Base-by-base conservation (phyloP, 345 rosid species). In the Cochlearia excelsa region DNA sequence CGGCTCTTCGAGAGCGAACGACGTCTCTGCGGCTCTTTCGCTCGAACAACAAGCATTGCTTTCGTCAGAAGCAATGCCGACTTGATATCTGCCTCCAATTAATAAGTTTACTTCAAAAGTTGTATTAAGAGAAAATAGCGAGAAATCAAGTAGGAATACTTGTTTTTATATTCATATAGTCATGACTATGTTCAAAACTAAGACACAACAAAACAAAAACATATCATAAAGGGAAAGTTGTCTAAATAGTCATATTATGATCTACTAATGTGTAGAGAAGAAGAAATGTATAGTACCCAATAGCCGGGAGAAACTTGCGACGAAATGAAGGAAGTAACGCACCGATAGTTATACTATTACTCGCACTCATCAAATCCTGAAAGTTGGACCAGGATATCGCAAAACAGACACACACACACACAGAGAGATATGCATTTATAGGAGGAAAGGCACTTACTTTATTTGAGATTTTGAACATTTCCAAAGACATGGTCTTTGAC, bases 381-480 rank as follows among this genome's bases (percentile, higher is more conserved):
- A 46, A 64, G 42, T 57, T 56, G 4, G 35, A 48, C 35, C 23
- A 41, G 1, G 35, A 57, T 51, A 26, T 30, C 48, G 39, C 38
- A 46, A 29, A 35, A 34, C 29, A 29, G 35, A 63, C 4, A 50
- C 33, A 52, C 41, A 51, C 3, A 50, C 4, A 40, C 23, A 59
- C 27, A 1, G 45, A 46, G 37, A 39, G 33, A 43, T 16, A 51
- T 29, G 47, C 9, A 27, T 81, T 80, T 54, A 65, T 75, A 50
- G 76, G 65, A 61, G 72, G 45, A 65, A 69, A 61, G 5, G 72
- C 43, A 68, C 37, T 71, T 71, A 27, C 72, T 46, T 60, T 74
- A 46, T 78, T 80, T 1, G 81, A 79, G 39, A 69, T 42, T 61
- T 77, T 49, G 57, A 81, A 77, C 56, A 84, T 77, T 8, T 84